Evolutionary conservation across 2,329 filamentous ascomycete genomes (phyloP).

Genomic region (Ophiostoma australiae): DNA sequence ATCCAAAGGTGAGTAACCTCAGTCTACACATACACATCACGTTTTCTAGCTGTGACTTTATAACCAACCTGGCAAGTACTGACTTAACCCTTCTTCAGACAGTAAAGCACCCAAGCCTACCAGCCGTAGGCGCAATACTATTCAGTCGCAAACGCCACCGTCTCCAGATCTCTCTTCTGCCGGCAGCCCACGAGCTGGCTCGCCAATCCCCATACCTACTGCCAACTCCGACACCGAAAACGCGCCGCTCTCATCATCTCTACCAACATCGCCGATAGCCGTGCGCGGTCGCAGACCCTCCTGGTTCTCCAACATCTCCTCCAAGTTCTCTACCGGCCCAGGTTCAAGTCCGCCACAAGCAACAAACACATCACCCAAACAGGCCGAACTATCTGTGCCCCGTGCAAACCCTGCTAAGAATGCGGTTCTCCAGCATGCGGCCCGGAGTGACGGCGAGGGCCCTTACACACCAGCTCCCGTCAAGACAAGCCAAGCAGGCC

Average conservation of each 20-base stretch:
- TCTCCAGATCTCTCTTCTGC: not conserved
- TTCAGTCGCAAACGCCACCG: conserved; percentile 28
- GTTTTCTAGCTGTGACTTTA: not conserved
- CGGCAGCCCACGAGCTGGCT: not conserved
- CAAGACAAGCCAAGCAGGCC: conserved; percentile 57
- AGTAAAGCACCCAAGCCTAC: conserved; percentile 31
- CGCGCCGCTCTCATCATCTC: conserved; percentile 17
- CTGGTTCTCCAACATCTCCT: conserved; percentile 91
- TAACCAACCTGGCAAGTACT: not conserved
- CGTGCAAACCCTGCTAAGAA: conserved; percentile 51
- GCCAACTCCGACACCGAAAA: not conserved
- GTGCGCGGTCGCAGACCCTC: conserved; percentile 58
- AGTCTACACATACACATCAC: not conserved
- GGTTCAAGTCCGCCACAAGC: conserved; percentile 35
- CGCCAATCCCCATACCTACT: conserved; percentile 10
- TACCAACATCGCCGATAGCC: conserved; percentile 11
- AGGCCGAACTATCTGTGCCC: conserved; percentile 44
- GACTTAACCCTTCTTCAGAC: conserved; percentile 27
- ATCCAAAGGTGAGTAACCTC: conserved; percentile 61
- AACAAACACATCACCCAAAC: conserved; percentile 35
- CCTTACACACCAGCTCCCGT: conserved; percentile 73
- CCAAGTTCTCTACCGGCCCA: conserved; percentile 69
- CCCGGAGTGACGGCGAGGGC: conserved; percentile 53
- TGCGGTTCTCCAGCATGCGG: conserved; percentile 54
- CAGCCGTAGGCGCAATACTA: conserved; percentile 31